Evolutionary conservation across 192 early-diverging fungal genomes (phyloP).

Genomic region (Jimgerdemannia flammicorona): DNA sequence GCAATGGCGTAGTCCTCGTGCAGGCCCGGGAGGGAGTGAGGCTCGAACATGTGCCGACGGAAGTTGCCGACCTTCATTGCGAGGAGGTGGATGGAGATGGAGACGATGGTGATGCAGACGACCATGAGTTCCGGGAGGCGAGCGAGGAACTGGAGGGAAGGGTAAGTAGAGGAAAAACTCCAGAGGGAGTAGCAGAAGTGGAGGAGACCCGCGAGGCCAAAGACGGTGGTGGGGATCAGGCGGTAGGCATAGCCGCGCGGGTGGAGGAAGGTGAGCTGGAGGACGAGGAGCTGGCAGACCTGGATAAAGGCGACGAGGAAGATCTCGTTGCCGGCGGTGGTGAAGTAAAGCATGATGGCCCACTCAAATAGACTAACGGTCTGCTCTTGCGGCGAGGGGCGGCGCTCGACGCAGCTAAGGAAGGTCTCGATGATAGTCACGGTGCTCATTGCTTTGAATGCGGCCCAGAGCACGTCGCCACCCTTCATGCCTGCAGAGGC

Average conservation of each 20-base stretch:
- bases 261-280: conserved; percentile 37
- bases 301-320: conserved; percentile 39
- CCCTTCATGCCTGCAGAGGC: conserved; percentile 8
- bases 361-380: conserved; percentile 40
- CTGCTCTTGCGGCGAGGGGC: conserved; percentile 32
- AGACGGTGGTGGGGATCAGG: conserved; percentile 35
- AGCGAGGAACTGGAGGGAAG: conserved; percentile 35
- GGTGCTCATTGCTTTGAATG: conserved; percentile 16
- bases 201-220: conserved; percentile 33
- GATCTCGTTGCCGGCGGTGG: conserved; percentile 28
- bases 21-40: conserved; percentile 27
- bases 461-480: conserved; percentile 12
- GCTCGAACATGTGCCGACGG: conserved; percentile 40
- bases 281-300: conserved; percentile 31
- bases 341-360: conserved; percentile 41
- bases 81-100: conserved; percentile 3
- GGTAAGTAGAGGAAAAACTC: conserved; percentile 29
- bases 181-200: conserved; percentile 37
- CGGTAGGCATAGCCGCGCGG: conserved; percentile 32
- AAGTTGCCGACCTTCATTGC: conserved; percentile 40
- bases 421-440: conserved; percentile 6
- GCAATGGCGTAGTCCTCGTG: conserved; percentile 42
- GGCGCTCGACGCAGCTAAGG: conserved; percentile 33
- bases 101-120: conserved; percentile 33
- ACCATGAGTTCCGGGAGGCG: conserved; percentile 41